Percentiles rank a stretch among this genome's conserved stretches.
phyloP scores from a whole-genome alignment of 441 rosid genomes.

The Pelargonium australe region DNA sequence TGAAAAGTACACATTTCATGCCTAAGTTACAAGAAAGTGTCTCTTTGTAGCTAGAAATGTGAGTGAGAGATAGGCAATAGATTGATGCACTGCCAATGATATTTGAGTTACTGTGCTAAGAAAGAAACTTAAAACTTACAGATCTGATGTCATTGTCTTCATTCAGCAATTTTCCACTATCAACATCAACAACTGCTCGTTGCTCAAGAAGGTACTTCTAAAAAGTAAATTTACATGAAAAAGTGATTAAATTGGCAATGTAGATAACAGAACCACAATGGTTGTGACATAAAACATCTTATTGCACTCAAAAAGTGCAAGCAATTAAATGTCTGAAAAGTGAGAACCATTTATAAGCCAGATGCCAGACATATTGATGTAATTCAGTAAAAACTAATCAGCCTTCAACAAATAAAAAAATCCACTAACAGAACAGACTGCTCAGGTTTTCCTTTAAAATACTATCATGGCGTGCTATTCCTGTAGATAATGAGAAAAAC shows the following conservation, averaged over 20 bases:
- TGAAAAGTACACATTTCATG: neutral
- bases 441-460: no score
- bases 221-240: slow-evolving; percentile 19
- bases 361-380: no score
- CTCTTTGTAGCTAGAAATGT: neutral
- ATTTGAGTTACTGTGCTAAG: neutral
- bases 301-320: neutral
- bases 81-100: neutral
- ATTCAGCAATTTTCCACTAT: slow-evolving; percentile 81
- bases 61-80: slow-evolving; percentile 7
- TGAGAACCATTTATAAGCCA: neutral
- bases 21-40: neutral
- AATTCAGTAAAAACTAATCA: no score
- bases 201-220: slow-evolving; percentile 93
- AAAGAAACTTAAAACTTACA: slow-evolving; percentile 45
- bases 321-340: neutral
- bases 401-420: no score
- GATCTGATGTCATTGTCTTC: slow-evolving; percentile 94
- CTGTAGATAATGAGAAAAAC: no score
- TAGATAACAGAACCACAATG: neutral
- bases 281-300: neutral
- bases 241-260: slow-evolving; percentile 19
- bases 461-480: no score
- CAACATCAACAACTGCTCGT: slow-evolving; percentile 72
- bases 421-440: no score